phyloP scores from a whole-genome alignment of 192 early-diverging fungal genomes.

The Coemansia sp. region DNA sequence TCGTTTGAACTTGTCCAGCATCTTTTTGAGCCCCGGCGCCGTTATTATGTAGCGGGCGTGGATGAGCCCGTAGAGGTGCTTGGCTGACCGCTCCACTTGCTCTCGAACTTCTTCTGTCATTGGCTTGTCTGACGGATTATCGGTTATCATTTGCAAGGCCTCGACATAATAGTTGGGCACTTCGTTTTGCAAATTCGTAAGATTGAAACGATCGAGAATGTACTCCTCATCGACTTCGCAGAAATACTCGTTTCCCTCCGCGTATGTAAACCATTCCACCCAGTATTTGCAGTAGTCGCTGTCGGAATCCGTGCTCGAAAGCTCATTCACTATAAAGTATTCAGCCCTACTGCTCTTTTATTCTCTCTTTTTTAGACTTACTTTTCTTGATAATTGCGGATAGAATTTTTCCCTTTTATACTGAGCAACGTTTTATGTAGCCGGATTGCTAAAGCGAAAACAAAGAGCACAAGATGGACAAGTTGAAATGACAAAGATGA shows the following conservation, averaged over 20 bases:
- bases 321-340: constrained; percentile 38
- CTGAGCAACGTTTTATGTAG: too few species aligned
- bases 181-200: constrained; percentile 89
- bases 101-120: constrained; percentile 64
- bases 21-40: constrained; percentile 84
- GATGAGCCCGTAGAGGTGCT: constrained; percentile 96
- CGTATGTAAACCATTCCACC: constrained; percentile 92
- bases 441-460: too few species aligned
- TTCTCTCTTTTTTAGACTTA: neutral
- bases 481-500: too few species aligned
- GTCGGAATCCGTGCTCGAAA: constrained; percentile 43
- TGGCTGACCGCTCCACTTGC: constrained; percentile 83
- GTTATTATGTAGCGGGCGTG: constrained; percentile 97
- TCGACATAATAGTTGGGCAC: constrained; percentile 80
- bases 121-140: constrained; percentile 54
- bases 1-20: constrained; percentile 93
- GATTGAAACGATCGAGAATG: constrained; percentile 95
- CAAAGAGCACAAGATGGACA: too few species aligned
- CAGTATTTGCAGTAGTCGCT: constrained; percentile 66
- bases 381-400: constrained; percentile 7
- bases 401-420: constrained; percentile 1
- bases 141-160: constrained; percentile 89
- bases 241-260: constrained; percentile 96
- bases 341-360: neutral
- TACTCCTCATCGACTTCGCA: constrained; percentile 98